A percentile compares a stretch with the other conserved stretches of the same genome.
Evolutionary conservation across 2,329 filamentous ascomycete species (phyloP).

Genomic region (Exophiala sideris): DNA sequence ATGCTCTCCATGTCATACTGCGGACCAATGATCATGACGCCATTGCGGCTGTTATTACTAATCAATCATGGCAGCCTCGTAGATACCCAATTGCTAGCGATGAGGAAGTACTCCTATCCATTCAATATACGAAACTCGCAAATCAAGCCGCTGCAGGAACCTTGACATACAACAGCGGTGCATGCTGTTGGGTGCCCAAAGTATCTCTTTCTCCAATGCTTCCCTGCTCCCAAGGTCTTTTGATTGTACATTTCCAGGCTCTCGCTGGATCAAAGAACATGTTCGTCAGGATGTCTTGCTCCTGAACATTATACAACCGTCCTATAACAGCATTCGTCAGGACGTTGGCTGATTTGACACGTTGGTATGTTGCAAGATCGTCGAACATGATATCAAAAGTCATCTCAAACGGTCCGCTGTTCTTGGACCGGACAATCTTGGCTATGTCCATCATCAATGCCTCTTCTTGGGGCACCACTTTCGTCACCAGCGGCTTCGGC

Average conservation of each 20-base stretch:
- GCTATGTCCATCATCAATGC: slow-evolving; percentile 31
- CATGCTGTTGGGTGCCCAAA: slow-evolving; percentile 40
- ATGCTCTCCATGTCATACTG: too few species aligned
- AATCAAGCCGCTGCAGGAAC: background rate
- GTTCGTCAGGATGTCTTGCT: slow-evolving; percentile 32
- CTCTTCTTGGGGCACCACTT: slow-evolving; percentile 24
- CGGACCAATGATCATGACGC: too few species aligned
- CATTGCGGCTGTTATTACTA: too few species aligned
- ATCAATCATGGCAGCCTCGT: too few species aligned
- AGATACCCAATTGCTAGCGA: too few species aligned
- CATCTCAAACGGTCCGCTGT: slow-evolving; percentile 51
- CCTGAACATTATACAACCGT: slow-evolving; percentile 28
- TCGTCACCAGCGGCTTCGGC: slow-evolving; percentile 15
- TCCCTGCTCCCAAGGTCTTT: slow-evolving; percentile 33
- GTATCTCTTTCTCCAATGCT: slow-evolving; percentile 40
- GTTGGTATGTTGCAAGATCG: slow-evolving; percentile 32
- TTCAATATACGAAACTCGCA: too few species aligned
- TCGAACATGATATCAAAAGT: slow-evolving; percentile 53
- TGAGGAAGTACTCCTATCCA: too few species aligned
- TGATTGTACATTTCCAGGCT: slow-evolving; percentile 47
- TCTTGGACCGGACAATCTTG: slow-evolving; percentile 48
- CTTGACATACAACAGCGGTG: slow-evolving; percentile 32
- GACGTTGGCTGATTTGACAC: slow-evolving; percentile 37
- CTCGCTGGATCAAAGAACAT: slow-evolving; percentile 46
- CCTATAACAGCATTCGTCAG: slow-evolving; percentile 32